Evolutionary conservation across 2,329 filamentous ascomycete species (phyloP), one percentile per base, ranked within the genome.

Genomic region (Paecilomyces sp.): DNA sequence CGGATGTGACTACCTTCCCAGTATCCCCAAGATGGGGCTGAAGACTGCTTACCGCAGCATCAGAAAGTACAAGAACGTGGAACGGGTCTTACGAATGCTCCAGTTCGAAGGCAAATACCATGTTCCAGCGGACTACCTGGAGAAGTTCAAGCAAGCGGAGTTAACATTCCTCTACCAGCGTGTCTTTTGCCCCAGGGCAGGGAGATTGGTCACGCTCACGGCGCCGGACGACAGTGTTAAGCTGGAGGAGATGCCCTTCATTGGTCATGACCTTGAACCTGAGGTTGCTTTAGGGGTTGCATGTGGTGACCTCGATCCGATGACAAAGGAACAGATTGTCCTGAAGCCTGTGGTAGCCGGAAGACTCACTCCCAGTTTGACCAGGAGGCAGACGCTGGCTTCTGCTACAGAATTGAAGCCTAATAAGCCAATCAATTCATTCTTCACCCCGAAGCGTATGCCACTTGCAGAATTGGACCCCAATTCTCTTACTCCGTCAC

Each of bases 11-110:
- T 99, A 99, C 73, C 83, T 97, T n/a, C 80, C 88, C 2, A 89
- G 89, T 60, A 90, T 99, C 62, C 88, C 86, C 59, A 89, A 89
- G 56, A 86, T 99, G 75, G 94, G 94, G 0, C 75, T 99, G 59
- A 97, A 97, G 80, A 97, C 92, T 5, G 93, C 94, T 0, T 90
- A 99, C 74, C 87, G 92, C 53, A 85, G 94, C 79, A 83, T 99
- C 61, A 87, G 93, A 61, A 96, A 95, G 74, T 85, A 96, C 77
- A 96, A 93, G 74, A 90, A 86, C 0, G 84, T 94, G 5, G 93
- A 97, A 57, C 88, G 87, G 60, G 83, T 95, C 18, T 78, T 99
- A 59, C 87, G 87, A 57, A 89, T 91, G 78, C 79, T 96, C 22
- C 90, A 92, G 65, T 95, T 97, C 65, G 92, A 97, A 58, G 92